Evolutionary conservation across 139 green algal species (phyloP).

Genomic region (Ettlia oleoabundans): DNA sequence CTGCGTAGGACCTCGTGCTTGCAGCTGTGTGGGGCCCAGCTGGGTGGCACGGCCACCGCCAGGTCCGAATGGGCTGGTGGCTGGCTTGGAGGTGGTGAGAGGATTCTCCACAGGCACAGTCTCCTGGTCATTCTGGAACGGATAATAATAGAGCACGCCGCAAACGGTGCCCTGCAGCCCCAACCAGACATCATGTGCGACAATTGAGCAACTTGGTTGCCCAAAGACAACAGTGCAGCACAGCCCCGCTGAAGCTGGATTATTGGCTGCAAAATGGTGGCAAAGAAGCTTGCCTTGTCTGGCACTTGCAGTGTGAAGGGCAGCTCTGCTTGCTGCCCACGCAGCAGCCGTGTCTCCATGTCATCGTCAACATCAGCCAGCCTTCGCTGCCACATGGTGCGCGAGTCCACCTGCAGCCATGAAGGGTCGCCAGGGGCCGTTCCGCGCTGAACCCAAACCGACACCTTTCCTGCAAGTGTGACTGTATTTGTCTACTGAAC

Average conservation of each 20-base stretch:
- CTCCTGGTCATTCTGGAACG: conserved; percentile 68
- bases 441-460: not conserved
- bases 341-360: conserved; percentile 75
- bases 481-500: not conserved
- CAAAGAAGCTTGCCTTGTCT: conserved; percentile 33
- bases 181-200: not conserved
- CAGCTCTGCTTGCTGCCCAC: conserved; percentile 52
- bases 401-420: conserved; percentile 15
- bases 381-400: conserved; percentile 5
- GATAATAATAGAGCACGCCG: conserved; percentile 83
- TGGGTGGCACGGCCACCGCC: conserved; percentile 4
- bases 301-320: conserved; percentile 74
- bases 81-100: not conserved
- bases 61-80: not conserved
- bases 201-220: too few species aligned
- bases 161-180: conserved; percentile 60
- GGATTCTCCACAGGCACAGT: conserved; percentile 63
- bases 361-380: conserved; percentile 73
- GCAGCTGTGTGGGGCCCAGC: not conserved
- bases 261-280: not conserved
- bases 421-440: not conserved
- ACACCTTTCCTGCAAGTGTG: not conserved
- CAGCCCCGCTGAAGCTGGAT: not conserved
- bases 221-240: too few species aligned
- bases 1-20: too few species aligned